Evolutionary conservation across 2,329 filamentous ascomycete species (phyloP), one percentile per base, ranked within the genome.

Genomic region (Simplicillium aogashimaense): DNA sequence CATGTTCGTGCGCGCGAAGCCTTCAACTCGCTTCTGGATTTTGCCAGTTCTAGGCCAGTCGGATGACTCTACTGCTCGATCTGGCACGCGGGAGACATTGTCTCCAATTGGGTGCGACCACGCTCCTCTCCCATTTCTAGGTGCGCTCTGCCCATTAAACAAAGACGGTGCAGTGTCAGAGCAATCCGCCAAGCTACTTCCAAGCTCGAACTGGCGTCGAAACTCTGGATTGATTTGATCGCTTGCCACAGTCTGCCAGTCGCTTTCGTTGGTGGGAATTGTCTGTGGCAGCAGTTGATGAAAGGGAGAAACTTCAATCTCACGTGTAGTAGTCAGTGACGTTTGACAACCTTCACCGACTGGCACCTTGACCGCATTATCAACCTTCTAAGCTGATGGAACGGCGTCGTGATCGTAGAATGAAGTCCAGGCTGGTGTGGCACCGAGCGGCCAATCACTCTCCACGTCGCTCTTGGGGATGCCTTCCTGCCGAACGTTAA

Each of bases 111-210:
- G 6, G 11, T 11, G 11, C 15, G 33, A 35, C 14, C 6, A 6
- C 6, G 11, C 5, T 15, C 8, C 10, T 15, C 12, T 5, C 14
- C 15, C 33, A 5, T 18, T 35, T 18, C 11, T 16, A 35, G 13
- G n/a, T 12, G 29, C 36, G 36, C 3, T 36, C 16, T 25, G 25
- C 13, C 20, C 31, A n/a, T 28, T 32, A 20, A 11, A 37, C 16
- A 31, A 25, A 31, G 31, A 35, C 25, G 28, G 17, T 35, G 7
- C 37, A 43, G 14, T 45, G 34, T 70, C 66, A 1, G 67, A 69
- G 7, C 63, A 57, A 43, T 70, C 60, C 3, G 67, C 67, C 16
- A 72, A 46, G 41, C 67, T 72, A 45, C 62, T 68, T 9, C 66
- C 65, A 12, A 43, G 47, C 18, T 47, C 45, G 39, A 48, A 40